Conservation (phyloP, 164 flowering plant species). For the Stephania cephalantha region DNA sequence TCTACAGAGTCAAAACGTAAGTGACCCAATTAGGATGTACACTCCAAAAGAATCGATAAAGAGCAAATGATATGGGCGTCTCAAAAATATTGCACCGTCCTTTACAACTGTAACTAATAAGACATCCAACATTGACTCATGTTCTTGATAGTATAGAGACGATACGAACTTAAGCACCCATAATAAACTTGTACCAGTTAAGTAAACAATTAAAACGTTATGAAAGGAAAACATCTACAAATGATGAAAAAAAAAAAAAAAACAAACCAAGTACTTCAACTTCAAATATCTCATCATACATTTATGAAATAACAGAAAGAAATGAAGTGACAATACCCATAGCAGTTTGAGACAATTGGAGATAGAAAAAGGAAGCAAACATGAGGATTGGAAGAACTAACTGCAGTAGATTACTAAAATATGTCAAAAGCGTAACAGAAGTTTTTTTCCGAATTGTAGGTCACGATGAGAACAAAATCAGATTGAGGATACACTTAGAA, state of each 20-base stretch:
- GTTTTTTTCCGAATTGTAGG: not conserved
- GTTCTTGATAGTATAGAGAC: not conserved
- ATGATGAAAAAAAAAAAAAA: not conserved
- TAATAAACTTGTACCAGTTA: not conserved
- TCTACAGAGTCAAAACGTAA: slow-evolving; percentile 33
- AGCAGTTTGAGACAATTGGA: not conserved
- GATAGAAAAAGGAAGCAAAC: not conserved
- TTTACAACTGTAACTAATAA: not conserved
- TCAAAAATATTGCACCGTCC: not conserved
- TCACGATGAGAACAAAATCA: not conserved
- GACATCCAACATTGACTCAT: not conserved
- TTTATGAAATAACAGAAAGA: not conserved
- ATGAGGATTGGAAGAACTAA: not conserved
- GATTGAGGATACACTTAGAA: not conserved
- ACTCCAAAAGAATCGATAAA: not conserved
- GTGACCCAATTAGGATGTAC: not conserved
- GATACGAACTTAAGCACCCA: not conserved
- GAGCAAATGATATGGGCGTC: not conserved
- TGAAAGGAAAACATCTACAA: not conserved
- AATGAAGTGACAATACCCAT: not conserved
- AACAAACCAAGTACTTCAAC: not conserved
- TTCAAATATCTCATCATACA: not conserved
- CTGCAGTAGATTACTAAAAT: not conserved
- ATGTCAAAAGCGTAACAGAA: not conserved
- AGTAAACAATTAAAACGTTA: not conserved